These are phyloP conservation scores for Phialophora expanda DNA, from an alignment of 2,329 filamentous ascomycete species.

Conservation along the genomic window DNA sequence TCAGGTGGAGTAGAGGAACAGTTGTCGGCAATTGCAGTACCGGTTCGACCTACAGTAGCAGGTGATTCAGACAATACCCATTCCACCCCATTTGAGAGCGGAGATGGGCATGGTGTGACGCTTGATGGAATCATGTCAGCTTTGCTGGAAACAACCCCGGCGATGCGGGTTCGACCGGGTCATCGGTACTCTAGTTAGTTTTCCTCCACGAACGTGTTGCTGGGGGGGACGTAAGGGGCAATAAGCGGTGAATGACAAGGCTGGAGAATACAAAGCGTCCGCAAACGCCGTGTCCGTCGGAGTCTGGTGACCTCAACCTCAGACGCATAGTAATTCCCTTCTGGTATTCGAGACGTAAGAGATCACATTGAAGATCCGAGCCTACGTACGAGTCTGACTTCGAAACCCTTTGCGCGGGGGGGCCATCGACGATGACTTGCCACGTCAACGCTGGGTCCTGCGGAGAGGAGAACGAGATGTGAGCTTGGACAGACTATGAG, in stretches of 20 bases:
- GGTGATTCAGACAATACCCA: background rate
- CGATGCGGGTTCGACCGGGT: constrained; percentile 11
- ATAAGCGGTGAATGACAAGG: constrained; percentile 30
- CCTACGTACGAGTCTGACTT: constrained; percentile 13
- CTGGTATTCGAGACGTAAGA: constrained; percentile 12
- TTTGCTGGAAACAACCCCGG: background rate
- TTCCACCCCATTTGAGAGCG: background rate
- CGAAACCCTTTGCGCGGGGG: constrained; percentile 2
- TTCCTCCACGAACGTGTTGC: constrained; percentile 1
- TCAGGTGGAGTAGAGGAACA: background rate
- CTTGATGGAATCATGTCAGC: background rate
- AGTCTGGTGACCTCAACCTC: constrained; percentile 26
- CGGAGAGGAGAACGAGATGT: background rate
- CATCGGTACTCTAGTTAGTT: constrained; percentile 13
- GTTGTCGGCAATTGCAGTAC: background rate
- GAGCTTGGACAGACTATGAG: constrained; percentile 23
- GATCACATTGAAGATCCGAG: constrained; percentile 14
- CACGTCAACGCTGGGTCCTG: constrained; percentile 27
- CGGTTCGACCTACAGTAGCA: background rate
- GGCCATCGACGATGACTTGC: constrained; percentile 15
- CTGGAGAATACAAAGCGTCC: background rate
- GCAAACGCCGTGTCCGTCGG: background rate
- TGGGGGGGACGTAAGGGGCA: constrained; percentile 5
- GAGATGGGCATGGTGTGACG: background rate
- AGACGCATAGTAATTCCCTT: background rate